phyloP scores from a whole-genome alignment of 495 filamentous ascomycete genomes.

The Elasticomyces elasticus region DNA sequence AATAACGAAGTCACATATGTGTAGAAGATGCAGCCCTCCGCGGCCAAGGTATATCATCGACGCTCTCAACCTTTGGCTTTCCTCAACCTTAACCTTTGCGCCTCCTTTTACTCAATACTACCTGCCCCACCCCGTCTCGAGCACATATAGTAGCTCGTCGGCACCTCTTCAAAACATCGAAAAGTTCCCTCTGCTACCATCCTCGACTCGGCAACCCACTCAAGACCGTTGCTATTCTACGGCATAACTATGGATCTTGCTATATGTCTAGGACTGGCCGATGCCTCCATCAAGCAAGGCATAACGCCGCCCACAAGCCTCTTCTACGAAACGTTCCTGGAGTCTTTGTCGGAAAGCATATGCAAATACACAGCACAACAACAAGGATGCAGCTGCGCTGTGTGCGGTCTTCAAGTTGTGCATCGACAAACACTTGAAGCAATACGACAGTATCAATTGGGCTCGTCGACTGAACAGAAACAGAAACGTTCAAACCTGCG shows the following conservation, averaged over 20 bases:
- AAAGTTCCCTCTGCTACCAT: too few species aligned
- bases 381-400: background rate
- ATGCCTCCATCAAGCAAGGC: background rate
- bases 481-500: too few species aligned
- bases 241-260: slow-evolving; percentile 4
- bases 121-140: background rate
- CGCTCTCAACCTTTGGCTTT: background rate
- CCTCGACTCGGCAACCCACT: background rate
- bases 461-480: background rate
- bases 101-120: too few species aligned
- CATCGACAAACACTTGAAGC: background rate
- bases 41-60: background rate
- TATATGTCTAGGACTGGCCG: background rate
- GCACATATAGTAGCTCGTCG: too few species aligned
- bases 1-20: too few species aligned
- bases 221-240: background rate
- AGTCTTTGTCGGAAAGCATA: slow-evolving; percentile 3
- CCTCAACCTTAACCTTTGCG: background rate
- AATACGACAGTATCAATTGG: background rate
- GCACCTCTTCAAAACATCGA: too few species aligned
- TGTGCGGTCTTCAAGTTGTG: background rate
- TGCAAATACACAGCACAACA: background rate
- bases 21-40: too few species aligned
- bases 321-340: slow-evolving; percentile 18
- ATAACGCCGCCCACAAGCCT: background rate